Base-by-base conservation (phyloP, 2,329 filamentous ascomycete genomes). In the Paraphaeosphaeria minitans region DNA sequence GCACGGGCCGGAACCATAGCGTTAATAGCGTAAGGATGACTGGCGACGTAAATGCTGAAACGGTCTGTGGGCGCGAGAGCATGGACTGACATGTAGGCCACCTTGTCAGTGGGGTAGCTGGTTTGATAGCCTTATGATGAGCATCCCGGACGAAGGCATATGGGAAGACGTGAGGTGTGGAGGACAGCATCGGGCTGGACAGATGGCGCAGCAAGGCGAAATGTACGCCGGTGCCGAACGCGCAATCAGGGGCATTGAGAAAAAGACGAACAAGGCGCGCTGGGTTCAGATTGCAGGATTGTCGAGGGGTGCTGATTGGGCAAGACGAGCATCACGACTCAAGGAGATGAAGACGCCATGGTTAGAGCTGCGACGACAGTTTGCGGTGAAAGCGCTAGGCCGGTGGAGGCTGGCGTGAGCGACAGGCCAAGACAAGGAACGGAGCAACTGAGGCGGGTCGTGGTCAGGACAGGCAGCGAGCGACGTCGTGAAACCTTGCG, bases 291-390 rank as follows among this genome's bases (percentile, higher is more conserved):
- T 13, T 31, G 8, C 39, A 39, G 37, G 37, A 22, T 43, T 21
- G 19, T 48, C 31, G 29, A 39, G 39, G n/a, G 27, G 59, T 29
- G 55, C 35, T 68, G 66, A 72, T 73, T 73, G 69, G 70, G 55
- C 31, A 14, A 9, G 45, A 33, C 3, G n/a, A 39, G 24, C 42
- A 37, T 54, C 65, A 64, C 60, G 73, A 75, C 66, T 76, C 73
- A 66, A 64, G 70, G 71, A 75, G 66, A 75, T 76, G 73, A 76
- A 64, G 70, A 66, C 60, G 67, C 63, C 64, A 56, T 67, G 41
- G 63, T 63, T 59, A 55, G 59, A 59, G 59, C 64, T 62, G 63
- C 57, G 58, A 61, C 60, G 66, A 68, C 68, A 63, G 67, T 73
- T 74, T 74, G 61, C 60, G 62, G 63, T 62, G 49, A 47, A 6